Conservation (phyloP, 148 eudicot species). For the Polygonum aviculare region DNA sequence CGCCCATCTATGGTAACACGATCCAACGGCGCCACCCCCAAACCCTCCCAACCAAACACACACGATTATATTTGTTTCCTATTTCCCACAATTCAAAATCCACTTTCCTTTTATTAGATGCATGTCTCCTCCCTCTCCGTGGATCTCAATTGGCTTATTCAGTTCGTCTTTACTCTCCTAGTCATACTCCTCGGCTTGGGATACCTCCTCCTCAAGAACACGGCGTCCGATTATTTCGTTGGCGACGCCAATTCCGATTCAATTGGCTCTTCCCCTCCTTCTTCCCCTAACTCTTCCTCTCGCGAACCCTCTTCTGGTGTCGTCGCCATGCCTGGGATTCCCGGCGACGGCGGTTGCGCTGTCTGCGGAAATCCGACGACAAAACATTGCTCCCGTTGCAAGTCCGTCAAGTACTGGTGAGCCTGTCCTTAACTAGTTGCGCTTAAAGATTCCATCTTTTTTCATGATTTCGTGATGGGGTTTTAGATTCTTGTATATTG, state of each 20-base stretch:
- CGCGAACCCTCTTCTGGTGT: constrained; percentile 2
- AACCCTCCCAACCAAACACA: not conserved
- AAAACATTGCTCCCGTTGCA: constrained; percentile 60
- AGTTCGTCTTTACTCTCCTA: constrained; percentile 36
- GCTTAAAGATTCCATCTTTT: not conserved
- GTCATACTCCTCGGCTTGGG: constrained; percentile 39
- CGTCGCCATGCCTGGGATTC: constrained; percentile 18
- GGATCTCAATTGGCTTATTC: constrained; percentile 48
- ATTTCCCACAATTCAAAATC: not conserved
- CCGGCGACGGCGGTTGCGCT: constrained; percentile 24
- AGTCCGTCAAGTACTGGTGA: constrained; percentile 65
- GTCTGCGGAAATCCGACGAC: constrained; percentile 33
- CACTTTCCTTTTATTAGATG: constrained; percentile 31
- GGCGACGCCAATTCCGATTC: constrained; percentile 34
- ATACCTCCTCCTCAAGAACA: constrained; percentile 32
- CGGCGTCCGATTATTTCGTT: constrained; percentile 53
- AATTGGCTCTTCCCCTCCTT: not conserved
- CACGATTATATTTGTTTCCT: not conserved
- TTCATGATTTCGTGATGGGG: not conserved
- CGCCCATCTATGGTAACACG: constrained; percentile 2
- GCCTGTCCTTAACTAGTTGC: not conserved
- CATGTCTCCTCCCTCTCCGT: constrained; percentile 47
- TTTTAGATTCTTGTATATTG: not conserved
- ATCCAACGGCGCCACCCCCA: not conserved
- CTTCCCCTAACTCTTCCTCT: not conserved